phyloP scores from a whole-genome alignment of 73 alveolate genomes.

The Paraurostyla sp. region DNA sequence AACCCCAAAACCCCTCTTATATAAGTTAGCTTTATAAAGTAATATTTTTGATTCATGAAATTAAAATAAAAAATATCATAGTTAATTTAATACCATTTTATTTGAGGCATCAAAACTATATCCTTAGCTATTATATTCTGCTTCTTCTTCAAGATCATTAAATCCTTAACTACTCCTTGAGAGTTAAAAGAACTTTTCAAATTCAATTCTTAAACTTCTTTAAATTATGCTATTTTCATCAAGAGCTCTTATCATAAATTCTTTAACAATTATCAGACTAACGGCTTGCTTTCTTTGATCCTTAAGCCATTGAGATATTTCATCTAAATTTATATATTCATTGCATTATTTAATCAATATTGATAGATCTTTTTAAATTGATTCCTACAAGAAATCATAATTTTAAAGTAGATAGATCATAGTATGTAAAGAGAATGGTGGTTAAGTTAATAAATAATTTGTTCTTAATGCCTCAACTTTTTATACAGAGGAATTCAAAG shows the following conservation, averaged over 20 bases:
- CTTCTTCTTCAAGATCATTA: constrained; percentile 9
- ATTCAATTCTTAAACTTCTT: background rate
- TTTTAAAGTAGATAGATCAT: constrained; percentile 6
- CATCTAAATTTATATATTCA: background rate
- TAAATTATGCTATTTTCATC: constrained; percentile 4
- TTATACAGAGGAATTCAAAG: background rate
- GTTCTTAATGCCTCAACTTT: background rate
- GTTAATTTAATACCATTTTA: no score
- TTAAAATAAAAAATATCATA: no score
- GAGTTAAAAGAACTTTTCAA: constrained; percentile 6
- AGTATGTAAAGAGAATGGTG: background rate
- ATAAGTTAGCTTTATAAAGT: no score
- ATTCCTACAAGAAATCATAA: background rate
- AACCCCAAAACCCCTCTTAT: no score
- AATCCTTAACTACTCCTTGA: background rate
- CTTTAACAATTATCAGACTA: constrained; percentile 5
- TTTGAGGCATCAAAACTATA: no score
- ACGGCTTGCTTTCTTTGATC: background rate
- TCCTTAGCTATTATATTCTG: background rate
- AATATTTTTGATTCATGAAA: no score
- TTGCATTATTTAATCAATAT: background rate
- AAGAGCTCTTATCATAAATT: constrained; percentile 2
- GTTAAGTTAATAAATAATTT: background rate
- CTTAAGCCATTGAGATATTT: background rate
- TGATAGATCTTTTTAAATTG: background rate